These are phyloP conservation scores for Lathyrus oleraceus DNA, from an alignment of 306 rosid species.

Conservation along the genomic window DNA sequence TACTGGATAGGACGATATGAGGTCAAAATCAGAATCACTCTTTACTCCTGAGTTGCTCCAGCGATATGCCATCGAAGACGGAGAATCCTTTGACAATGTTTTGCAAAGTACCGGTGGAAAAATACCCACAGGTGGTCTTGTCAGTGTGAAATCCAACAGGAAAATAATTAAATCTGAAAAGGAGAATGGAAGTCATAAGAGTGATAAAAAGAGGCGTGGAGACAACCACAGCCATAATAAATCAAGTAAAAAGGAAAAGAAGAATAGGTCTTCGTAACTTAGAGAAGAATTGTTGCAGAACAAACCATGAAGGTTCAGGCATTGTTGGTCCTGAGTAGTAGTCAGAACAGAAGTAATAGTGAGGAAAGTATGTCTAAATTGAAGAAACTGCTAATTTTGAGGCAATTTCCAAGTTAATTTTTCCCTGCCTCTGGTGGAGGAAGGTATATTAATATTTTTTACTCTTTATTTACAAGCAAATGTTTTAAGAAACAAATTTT, in stretches of 20 bases:
- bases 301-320: background rate
- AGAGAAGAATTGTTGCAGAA: slow-evolving; percentile 1
- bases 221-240: slow-evolving; percentile 46
- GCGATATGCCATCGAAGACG: slow-evolving; percentile 60
- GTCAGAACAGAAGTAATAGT: background rate
- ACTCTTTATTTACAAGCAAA: background rate
- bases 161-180: slow-evolving; percentile 42
- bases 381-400: background rate
- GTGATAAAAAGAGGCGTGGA: slow-evolving; percentile 53
- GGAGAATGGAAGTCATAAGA: slow-evolving; percentile 43
- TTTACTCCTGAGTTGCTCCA: slow-evolving; percentile 56
- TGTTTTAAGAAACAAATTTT: background rate
- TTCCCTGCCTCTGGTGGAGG: background rate
- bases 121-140: slow-evolving; percentile 56
- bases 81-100: slow-evolving; percentile 50
- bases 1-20: slow-evolving; percentile 51
- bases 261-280: slow-evolving; percentile 45
- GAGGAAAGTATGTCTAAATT: slow-evolving; percentile 1
- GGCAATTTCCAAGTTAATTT: background rate
- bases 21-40: slow-evolving; percentile 44
- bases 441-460: background rate
- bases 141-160: slow-evolving; percentile 61
- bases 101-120: slow-evolving; percentile 54
- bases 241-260: slow-evolving; percentile 46
- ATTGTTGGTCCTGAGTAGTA: background rate